These are phyloP conservation scores for Corylus avellana DNA, from an alignment of 306 rosid species.

Conservation along the genomic window DNA sequence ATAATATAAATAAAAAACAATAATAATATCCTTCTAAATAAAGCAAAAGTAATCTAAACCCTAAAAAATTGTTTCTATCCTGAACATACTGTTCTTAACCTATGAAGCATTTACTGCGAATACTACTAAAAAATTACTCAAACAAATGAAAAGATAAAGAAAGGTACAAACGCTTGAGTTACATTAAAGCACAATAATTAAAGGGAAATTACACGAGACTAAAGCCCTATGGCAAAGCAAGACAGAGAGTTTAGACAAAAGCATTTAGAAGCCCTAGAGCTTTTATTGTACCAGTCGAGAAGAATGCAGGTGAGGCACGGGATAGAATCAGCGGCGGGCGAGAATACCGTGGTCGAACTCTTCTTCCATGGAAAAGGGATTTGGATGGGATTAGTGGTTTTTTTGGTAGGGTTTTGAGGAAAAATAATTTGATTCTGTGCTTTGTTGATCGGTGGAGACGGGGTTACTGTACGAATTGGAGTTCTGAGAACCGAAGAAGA, in stretches of 20 bases:
- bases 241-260: not conserved
- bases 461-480: not conserved
- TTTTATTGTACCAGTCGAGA: not conserved
- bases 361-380: constrained; percentile 21
- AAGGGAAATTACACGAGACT: not conserved
- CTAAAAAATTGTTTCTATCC: not conserved
- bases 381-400: not conserved
- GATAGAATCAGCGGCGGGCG: constrained; percentile 12
- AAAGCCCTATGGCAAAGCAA: constrained; percentile 3
- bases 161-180: not conserved
- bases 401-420: not conserved
- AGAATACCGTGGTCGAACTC: constrained; percentile 2
- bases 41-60: not conserved
- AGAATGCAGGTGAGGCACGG: constrained; percentile 4
- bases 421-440: not conserved
- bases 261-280: constrained; percentile 12
- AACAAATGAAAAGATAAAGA: not conserved
- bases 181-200: not conserved
- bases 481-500: not conserved
- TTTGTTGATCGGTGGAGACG: not conserved
- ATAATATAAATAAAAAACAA: no score
- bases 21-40: not conserved
- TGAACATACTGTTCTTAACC: not conserved
- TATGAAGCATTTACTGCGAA: not conserved
- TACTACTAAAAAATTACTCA: not conserved